Conservation (phyloP, 129 eudicot species). For the Flaveria trinervia region DNA sequence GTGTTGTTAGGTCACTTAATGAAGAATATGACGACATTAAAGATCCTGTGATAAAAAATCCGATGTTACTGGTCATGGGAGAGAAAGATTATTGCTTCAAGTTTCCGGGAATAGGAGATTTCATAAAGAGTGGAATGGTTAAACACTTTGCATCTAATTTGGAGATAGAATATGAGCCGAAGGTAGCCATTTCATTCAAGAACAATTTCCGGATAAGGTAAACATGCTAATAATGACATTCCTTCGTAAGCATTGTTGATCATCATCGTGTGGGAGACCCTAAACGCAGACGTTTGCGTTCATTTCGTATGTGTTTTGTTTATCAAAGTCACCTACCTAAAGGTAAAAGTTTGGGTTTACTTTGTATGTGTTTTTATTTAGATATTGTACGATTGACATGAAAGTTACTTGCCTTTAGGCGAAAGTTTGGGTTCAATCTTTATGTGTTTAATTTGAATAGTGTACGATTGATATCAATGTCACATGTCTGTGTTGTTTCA, state of each 20-base stretch:
- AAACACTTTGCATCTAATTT: background rate
- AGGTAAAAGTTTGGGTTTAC: too few species aligned
- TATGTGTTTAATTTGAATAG: background rate
- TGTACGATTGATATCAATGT: slow-evolving; percentile 1
- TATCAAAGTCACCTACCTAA: too few species aligned
- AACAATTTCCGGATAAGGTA: slow-evolving; percentile 18
- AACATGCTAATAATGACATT: slow-evolving; percentile 5
- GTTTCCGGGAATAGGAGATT: slow-evolving; percentile 36
- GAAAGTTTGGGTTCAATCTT: background rate
- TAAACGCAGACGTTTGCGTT: too few species aligned
- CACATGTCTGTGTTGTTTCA: background rate
- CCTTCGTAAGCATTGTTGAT: background rate
- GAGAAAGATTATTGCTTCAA: slow-evolving; percentile 51
- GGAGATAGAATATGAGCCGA: background rate
- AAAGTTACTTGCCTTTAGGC: too few species aligned
- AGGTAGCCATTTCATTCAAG: slow-evolving; percentile 20
- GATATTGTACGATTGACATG: too few species aligned
- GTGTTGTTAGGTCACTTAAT: slow-evolving; percentile 29
- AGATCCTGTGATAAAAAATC: slow-evolving; percentile 42
- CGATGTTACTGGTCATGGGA: slow-evolving; percentile 50
- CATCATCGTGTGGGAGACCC: background rate
- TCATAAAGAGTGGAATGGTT: slow-evolving; percentile 11
- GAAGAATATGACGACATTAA: slow-evolving; percentile 42
- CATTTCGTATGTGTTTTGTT: too few species aligned
- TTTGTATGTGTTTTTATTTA: too few species aligned